Evolutionary conservation across 306 rosid species (phyloP).

Genomic region (Prunus mongolica): DNA sequence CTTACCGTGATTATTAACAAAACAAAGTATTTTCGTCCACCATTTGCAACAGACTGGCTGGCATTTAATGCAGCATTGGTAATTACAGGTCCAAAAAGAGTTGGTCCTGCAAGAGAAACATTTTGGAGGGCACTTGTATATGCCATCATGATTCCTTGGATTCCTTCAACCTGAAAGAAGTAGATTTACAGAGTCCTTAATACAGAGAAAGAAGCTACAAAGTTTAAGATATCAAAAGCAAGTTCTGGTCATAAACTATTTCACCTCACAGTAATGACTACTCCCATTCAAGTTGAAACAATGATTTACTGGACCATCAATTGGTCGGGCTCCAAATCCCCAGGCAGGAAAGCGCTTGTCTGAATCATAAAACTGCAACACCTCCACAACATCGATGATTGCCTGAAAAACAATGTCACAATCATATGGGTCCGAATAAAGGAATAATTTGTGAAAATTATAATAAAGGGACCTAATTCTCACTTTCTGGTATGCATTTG

Average conservation of each 20-base stretch:
- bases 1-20: constrained; percentile 95
- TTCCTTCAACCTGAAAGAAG: constrained; percentile 89
- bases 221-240: constrained; percentile 26
- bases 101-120: constrained; percentile 99
- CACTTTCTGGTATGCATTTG: constrained; percentile 93
- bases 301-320: constrained; percentile 98
- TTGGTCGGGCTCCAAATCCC: constrained; percentile 99
- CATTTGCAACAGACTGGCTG: constrained; percentile 81
- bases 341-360: constrained; percentile 95
- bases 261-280: constrained; percentile 83
- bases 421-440: constrained; percentile 20
- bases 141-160: constrained; percentile 96
- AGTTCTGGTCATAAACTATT: constrained; percentile 22
- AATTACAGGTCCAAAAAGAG: constrained; percentile 97
- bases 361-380: constrained; percentile 87
- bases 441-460: constrained; percentile 6
- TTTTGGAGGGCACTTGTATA: constrained; percentile 91
- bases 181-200: constrained; percentile 11
- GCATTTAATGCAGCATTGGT: constrained; percentile 86
- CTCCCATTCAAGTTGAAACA: constrained; percentile 99
- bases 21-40: constrained; percentile 81
- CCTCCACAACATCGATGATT: constrained; percentile 87
- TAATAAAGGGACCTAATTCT: constrained; percentile 41
- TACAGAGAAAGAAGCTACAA: constrained; percentile 19
- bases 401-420: constrained; percentile 53